Percentiles rank a stretch among this genome's conserved stretches.
Evolutionary conservation across 306 rosid genomes (phyloP).

Genomic region (Comarum palustre): DNA sequence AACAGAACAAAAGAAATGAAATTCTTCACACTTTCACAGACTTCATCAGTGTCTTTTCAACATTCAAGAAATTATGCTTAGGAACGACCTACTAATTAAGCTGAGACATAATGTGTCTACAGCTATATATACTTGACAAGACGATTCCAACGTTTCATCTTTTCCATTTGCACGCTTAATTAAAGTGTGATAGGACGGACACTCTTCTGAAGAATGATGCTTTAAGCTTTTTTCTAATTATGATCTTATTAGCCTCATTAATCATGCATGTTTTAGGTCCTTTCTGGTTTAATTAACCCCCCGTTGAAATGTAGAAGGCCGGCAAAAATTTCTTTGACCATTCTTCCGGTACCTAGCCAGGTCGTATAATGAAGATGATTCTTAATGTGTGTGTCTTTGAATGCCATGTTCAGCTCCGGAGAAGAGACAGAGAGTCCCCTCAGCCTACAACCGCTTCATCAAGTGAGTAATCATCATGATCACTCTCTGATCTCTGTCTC

Average conservation of each 20-base stretch:
- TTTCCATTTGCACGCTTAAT: conserved; percentile 2
- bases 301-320: neutral
- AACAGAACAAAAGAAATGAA: neutral
- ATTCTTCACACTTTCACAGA: neutral
- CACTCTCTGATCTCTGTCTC: neutral
- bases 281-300: neutral
- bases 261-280: neutral
- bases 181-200: conserved; percentile 3
- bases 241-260: neutral
- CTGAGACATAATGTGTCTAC: neutral
- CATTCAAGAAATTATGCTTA: neutral
- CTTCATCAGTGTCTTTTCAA: neutral
- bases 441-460: conserved; percentile 57
- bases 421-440: conserved; percentile 59
- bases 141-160: neutral
- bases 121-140: neutral
- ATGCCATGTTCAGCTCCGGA: conserved; percentile 42
- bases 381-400: conserved; percentile 10
- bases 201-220: neutral
- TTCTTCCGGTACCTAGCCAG: conserved; percentile 3
- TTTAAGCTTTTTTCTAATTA: neutral
- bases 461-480: conserved; percentile 42
- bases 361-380: neutral
- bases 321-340: neutral
- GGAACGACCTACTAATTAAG: neutral